These are phyloP conservation scores for Cyberlindnera sargentensis DNA, from an alignment of 805 yeast species.

Conservation along the genomic window DNA sequence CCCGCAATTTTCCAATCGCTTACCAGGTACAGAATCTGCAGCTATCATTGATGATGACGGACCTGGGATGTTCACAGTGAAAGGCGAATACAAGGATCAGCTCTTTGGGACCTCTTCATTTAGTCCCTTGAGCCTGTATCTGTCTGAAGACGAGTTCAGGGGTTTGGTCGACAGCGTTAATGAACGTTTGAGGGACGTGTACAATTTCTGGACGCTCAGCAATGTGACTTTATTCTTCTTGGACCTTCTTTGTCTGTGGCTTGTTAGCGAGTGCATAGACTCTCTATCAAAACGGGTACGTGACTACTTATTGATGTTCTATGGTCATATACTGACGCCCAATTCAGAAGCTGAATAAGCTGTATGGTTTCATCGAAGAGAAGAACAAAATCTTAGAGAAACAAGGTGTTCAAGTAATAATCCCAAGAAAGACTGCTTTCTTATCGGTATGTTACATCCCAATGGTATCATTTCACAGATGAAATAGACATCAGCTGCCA, in stretches of 20 bases:
- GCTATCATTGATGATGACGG: constrained; percentile 32
- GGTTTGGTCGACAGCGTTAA: constrained; percentile 42
- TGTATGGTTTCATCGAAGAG: constrained; percentile 37
- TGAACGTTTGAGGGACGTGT: constrained; percentile 31
- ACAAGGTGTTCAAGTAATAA: constrained; percentile 32
- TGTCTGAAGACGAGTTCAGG: constrained; percentile 32
- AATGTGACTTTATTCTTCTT: constrained; percentile 31
- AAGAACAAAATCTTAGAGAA: constrained; percentile 24
- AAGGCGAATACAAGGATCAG: constrained; percentile 34
- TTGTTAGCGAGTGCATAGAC: constrained; percentile 33
- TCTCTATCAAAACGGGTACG: constrained; percentile 18
- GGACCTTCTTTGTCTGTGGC: constrained; percentile 35
- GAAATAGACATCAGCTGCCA: not conserved
- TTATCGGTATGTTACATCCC: constrained; percentile 28
- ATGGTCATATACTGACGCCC: constrained; percentile 1
- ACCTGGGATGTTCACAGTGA: constrained; percentile 15
- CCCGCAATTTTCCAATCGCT: constrained; percentile 48
- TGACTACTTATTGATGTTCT: not conserved
- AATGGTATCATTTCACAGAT: too few relatives aligned
- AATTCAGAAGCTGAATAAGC: constrained; percentile 26
- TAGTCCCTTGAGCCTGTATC: constrained; percentile 39
- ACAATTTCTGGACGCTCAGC: constrained; percentile 30
- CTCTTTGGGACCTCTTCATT: constrained; percentile 46
- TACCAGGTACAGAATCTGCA: constrained; percentile 62
- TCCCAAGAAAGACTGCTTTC: constrained; percentile 48